These are phyloP conservation scores for Cadophora gregata DNA, from an alignment of 2,329 filamentous ascomycete genomes.

Conservation along the genomic window DNA sequence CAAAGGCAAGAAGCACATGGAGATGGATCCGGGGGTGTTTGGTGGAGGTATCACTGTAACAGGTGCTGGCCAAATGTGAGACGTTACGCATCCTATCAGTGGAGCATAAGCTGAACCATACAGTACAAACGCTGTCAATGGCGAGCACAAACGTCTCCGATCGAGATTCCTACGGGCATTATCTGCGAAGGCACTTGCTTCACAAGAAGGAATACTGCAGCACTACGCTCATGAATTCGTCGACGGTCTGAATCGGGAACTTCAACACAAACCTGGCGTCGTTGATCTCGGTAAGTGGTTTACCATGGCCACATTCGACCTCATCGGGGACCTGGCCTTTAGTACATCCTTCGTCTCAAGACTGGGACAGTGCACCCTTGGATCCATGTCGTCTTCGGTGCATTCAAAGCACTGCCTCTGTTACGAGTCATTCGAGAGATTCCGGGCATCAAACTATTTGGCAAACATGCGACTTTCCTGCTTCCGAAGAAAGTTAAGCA, in stretches of 20 bases:
- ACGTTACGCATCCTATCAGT: not conserved
- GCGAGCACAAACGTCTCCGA: not conserved
- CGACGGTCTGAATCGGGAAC: not conserved
- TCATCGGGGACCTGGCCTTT: constrained; percentile 15
- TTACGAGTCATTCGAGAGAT: not conserved
- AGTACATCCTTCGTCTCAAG: constrained; percentile 12
- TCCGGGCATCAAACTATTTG: not conserved
- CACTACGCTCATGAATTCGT: constrained; percentile 7
- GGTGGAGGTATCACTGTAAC: not conserved
- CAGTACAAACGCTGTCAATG: not conserved
- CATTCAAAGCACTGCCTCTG: constrained; percentile 8
- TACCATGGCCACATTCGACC: constrained; percentile 13
- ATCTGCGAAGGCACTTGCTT: not conserved
- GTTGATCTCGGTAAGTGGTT: constrained; percentile 10
- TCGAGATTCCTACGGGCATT: not conserved
- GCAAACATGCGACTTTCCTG: not conserved
- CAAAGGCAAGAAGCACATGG: constrained; percentile 13
- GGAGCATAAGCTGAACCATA: not conserved
- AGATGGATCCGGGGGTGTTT: constrained; percentile 2
- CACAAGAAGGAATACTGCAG: constrained; percentile 6
- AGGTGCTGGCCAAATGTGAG: not conserved
- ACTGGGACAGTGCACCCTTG: constrained; percentile 2
- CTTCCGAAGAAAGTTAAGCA: constrained; percentile 9
- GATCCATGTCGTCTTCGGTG: constrained; percentile 9
- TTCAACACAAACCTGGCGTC: not conserved